phyloP scores from a whole-genome alignment of 1,284 basidiomycete species.

The Coniferiporia sulphurascens region DNA sequence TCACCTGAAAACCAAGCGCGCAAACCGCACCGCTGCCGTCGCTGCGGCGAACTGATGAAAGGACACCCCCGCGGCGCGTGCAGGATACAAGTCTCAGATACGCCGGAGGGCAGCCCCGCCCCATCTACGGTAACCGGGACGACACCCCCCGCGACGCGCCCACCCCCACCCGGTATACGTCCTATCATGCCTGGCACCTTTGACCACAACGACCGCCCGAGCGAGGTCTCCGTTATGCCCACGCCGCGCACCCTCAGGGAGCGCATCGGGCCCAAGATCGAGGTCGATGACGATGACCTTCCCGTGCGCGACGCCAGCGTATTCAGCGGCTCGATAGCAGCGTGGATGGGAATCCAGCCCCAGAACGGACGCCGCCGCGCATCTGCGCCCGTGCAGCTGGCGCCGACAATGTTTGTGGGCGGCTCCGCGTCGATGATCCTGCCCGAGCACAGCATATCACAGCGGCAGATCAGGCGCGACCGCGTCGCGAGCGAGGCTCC shows the following conservation, averaged over 20 bases:
- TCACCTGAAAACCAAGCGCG: background rate
- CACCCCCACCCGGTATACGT: background rate
- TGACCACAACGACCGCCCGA: conserved; percentile 6
- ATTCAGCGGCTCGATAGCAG: background rate
- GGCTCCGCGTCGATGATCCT: conserved; percentile 1
- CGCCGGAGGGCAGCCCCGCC: conserved; percentile 1
- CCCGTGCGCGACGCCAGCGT: background rate
- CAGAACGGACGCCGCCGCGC: background rate
- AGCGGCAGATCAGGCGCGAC: conserved; percentile 10
- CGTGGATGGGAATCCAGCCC: background rate
- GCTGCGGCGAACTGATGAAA: conserved; percentile 18
- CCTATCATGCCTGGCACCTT: conserved; percentile 12
- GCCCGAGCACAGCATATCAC: conserved; percentile 15
- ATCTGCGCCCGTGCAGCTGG: conserved; percentile 14
- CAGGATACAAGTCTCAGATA: background rate
- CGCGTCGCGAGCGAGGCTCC: background rate
- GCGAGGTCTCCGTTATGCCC: conserved; percentile 10
- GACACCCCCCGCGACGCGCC: conserved; percentile 1
- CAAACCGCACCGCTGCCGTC: conserved; percentile 15
- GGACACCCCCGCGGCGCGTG: conserved; percentile 17
- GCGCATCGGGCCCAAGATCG: conserved; percentile 18
- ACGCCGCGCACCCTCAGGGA: conserved; percentile 7
- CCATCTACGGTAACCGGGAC: conserved; percentile 2
- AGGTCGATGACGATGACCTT: conserved; percentile 1
- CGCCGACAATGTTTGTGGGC: conserved; percentile 12